phyloP scores from a whole-genome alignment of 345 rosid genomes.

The Cardamine occulta region DNA sequence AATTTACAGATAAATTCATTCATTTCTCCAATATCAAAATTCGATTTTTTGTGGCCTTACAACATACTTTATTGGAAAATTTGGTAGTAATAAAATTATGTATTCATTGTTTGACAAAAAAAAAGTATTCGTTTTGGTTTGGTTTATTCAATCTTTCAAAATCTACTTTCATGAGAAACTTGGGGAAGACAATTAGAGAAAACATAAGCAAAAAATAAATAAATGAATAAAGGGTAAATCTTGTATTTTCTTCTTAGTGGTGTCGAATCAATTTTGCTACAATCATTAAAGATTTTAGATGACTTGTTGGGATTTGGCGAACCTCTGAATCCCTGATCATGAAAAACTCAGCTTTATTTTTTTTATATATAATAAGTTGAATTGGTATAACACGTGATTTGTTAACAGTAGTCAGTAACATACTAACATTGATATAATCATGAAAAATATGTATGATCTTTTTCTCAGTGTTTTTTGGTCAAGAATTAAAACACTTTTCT shows the following conservation, averaged over 20 bases:
- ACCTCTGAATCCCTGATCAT: background rate
- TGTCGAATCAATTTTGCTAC: background rate
- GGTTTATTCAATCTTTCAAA: background rate
- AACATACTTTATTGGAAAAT: background rate
- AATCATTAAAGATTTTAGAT: background rate
- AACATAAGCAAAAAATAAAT: background rate
- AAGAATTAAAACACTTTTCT: background rate
- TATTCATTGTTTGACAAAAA: background rate
- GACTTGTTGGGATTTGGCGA: background rate
- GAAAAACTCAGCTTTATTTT: background rate
- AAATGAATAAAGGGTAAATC: background rate
- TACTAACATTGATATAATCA: constrained; percentile 5
- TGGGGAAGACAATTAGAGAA: background rate
- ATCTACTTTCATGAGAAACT: background rate
- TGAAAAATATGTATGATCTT: background rate
- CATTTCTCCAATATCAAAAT: background rate
- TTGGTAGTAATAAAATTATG: background rate
- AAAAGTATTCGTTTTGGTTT: background rate
- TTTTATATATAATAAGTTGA: background rate
- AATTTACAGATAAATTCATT: background rate
- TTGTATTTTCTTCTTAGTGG: background rate
- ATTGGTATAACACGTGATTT: background rate
- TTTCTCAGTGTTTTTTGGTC: background rate
- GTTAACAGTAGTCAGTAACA: background rate
- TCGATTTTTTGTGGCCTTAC: background rate